These are phyloP conservation scores for Pseudopyrenochaeta lycopersici DNA, from an alignment of 2,329 filamentous ascomycete species.

Conservation along the genomic window DNA sequence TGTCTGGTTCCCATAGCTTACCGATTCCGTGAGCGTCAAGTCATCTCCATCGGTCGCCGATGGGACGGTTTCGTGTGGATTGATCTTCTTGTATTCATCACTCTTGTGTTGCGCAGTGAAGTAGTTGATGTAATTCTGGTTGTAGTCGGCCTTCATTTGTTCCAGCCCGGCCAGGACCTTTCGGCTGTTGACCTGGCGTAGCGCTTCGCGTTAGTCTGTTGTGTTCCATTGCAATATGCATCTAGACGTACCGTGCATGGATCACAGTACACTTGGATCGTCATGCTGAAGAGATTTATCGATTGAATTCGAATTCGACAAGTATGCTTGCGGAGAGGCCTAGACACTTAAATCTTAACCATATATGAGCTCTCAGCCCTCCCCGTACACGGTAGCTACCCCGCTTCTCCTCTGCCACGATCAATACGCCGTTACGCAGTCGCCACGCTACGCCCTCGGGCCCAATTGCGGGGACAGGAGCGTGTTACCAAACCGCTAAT, in stretches of 20 bases:
- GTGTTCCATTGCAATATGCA: not conserved
- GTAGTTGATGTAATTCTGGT: constrained; percentile 51
- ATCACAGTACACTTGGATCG: constrained; percentile 21
- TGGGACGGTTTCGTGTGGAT: constrained; percentile 51
- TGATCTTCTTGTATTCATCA: constrained; percentile 47
- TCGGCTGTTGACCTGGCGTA: constrained; percentile 53
- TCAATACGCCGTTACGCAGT: not conserved
- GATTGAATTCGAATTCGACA: no score
- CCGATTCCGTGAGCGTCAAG: constrained; percentile 51
- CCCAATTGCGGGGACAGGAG: not conserved
- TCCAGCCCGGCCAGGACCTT: constrained; percentile 54
- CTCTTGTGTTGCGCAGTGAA: constrained; percentile 53
- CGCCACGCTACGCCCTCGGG: not conserved
- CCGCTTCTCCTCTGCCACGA: not conserved
- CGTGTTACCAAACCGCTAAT: not conserved
- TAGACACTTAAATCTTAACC: not conserved
- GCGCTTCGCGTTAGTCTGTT: not conserved
- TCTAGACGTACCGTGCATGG: not conserved
- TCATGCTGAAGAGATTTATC: constrained; percentile 14
- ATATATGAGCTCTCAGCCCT: not conserved
- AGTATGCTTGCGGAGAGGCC: not conserved
- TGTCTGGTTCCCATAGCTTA: not conserved
- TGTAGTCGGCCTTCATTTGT: constrained; percentile 47
- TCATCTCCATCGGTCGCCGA: constrained; percentile 49
- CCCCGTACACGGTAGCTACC: not conserved